Conservation (phyloP, 2,329 filamentous ascomycete species). For the Ophiostoma australiae region DNA sequence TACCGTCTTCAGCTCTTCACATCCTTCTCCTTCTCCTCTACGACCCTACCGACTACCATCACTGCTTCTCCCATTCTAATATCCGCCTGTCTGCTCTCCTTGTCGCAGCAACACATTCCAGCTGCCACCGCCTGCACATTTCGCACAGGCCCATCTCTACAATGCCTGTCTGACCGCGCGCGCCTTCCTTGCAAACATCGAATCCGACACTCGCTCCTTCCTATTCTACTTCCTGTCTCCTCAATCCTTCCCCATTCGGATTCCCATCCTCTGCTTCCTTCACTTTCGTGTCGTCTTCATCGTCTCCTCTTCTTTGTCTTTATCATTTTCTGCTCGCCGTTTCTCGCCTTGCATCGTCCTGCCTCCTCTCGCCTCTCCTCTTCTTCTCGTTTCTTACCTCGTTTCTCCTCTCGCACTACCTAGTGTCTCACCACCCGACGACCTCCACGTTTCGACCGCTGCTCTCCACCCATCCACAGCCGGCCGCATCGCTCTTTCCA, state of each 20-base stretch:
- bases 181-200: slow-evolving; percentile 5
- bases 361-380: background rate
- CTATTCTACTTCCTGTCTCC: background rate
- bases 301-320: background rate
- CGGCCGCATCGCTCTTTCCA: slow-evolving; percentile 5
- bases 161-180: slow-evolving; percentile 14
- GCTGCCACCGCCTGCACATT: background rate
- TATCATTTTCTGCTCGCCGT: background rate
- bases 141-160: background rate
- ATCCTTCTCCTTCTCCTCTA: background rate
- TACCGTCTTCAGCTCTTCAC: background rate
- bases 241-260: background rate
- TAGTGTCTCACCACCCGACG: slow-evolving; percentile 15
- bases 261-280: no score
- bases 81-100: background rate
- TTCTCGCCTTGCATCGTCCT: no score
- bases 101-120: slow-evolving; percentile 3
- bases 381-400: background rate
- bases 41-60: background rate
- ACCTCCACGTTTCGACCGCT: slow-evolving; percentile 2
- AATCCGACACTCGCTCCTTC: background rate
- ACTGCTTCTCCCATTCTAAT: background rate
- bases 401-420: background rate
- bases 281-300: background rate
- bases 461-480: slow-evolving; percentile 16